phyloP scores from a whole-genome alignment of 73 alveolate species.

The Durusdinium trenchii region DNA sequence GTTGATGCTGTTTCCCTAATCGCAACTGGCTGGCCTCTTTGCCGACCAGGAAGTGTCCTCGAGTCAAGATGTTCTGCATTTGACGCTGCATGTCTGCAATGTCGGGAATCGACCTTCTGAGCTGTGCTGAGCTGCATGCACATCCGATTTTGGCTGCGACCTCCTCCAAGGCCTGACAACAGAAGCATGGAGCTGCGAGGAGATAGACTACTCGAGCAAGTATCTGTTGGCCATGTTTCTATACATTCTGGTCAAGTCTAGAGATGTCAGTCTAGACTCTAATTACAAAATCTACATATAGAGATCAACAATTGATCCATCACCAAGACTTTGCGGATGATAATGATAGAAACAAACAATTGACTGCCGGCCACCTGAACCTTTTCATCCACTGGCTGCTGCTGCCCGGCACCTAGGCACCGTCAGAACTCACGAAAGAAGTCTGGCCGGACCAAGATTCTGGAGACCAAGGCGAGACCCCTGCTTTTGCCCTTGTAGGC shows the following conservation, averaged over 20 bases:
- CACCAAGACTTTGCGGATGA: no score
- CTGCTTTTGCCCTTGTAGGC: conserved; percentile 78
- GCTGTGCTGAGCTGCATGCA: not conserved
- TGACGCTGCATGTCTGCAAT: not conserved
- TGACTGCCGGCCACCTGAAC: no score
- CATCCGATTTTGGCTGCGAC: conserved; percentile 65
- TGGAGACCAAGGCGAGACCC: not conserved
- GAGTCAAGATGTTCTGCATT: not conserved
- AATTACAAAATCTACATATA: no score
- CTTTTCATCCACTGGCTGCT: conserved; percentile 75
- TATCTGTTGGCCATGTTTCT: no score
- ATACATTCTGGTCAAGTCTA: no score
- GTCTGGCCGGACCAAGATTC: not conserved
- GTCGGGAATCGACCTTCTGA: not conserved
- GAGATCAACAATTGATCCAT: no score
- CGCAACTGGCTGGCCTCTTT: no score
- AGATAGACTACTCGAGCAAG: no score
- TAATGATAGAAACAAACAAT: no score
- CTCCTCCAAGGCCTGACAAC: conserved; percentile 89
- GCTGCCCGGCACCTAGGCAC: not conserved
- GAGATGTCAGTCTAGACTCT: no score
- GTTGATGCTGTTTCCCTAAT: no score
- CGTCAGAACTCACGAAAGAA: not conserved
- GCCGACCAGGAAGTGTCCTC: conserved; percentile 63
- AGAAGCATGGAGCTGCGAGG: no score